phyloP scores from a whole-genome alignment of 2,329 filamentous ascomycete species.

The Pseudocercospora eumusae region DNA sequence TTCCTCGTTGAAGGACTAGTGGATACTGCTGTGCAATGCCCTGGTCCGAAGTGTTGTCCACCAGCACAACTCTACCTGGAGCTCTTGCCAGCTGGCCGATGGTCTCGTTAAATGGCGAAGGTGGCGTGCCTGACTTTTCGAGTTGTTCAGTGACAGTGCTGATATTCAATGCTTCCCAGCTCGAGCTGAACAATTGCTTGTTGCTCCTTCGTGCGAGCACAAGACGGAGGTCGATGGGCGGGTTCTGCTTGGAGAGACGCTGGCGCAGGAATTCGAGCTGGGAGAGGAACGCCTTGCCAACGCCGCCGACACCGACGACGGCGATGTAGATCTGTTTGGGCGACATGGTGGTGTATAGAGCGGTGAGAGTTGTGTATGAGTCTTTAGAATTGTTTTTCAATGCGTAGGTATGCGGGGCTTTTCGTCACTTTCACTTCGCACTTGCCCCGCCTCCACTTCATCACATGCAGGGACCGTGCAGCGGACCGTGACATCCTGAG shows the following conservation, averaged over 20 bases:
- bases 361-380: background rate
- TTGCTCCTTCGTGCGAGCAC: slow-evolving; percentile 84
- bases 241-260: slow-evolving; percentile 51
- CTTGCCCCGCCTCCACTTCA: background rate
- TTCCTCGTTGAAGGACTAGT: slow-evolving; percentile 72
- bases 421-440: slow-evolving; percentile 3
- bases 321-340: slow-evolving; percentile 45
- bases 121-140: slow-evolving; percentile 62
- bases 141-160: slow-evolving; percentile 63
- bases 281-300: slow-evolving; percentile 66
- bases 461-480: slow-evolving; percentile 15
- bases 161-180: slow-evolving; percentile 69
- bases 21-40: slow-evolving; percentile 83
- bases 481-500: background rate
- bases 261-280: slow-evolving; percentile 23
- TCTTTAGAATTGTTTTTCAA: slow-evolving; percentile 8
- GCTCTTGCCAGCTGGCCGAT: slow-evolving; percentile 75
- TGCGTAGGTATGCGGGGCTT: slow-evolving; percentile 8
- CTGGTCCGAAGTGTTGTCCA: slow-evolving; percentile 95
- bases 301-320: slow-evolving; percentile 73
- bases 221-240: slow-evolving; percentile 70
- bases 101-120: slow-evolving; percentile 69
- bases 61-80: slow-evolving; percentile 75
- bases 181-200: slow-evolving; percentile 73
- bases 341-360: slow-evolving; percentile 7